phyloP scores from a whole-genome alignment of 2,329 filamentous ascomycete genomes.

The Claviceps maximensis region DNA sequence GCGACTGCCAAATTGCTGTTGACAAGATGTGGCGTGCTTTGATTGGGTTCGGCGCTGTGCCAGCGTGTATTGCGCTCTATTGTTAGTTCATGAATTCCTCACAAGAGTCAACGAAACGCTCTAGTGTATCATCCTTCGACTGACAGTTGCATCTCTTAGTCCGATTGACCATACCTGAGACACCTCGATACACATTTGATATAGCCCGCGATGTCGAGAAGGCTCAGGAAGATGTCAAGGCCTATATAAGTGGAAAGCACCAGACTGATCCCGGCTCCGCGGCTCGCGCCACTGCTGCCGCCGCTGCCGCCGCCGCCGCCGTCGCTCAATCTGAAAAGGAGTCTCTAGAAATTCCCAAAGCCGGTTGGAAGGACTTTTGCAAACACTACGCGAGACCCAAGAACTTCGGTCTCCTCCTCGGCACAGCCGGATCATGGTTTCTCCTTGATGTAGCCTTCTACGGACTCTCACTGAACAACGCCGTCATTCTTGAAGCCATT shows the following conservation, averaged over 20 bases:
- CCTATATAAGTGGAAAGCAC: constrained; percentile 54
- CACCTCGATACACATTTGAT: constrained; percentile 78
- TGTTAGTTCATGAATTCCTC: constrained; percentile 23
- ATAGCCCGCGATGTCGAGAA: constrained; percentile 62
- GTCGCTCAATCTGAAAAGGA: constrained; percentile 39
- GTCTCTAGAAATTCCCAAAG: constrained; percentile 52
- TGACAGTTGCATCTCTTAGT: constrained; percentile 13
- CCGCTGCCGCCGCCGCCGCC: constrained; percentile 34
- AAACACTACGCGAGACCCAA: constrained; percentile 57
- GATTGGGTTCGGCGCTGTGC: constrained; percentile 70
- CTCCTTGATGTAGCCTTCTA: constrained; percentile 52
- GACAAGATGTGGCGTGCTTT: constrained; percentile 82
- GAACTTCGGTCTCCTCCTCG: constrained; percentile 58
- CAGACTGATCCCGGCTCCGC: constrained; percentile 56
- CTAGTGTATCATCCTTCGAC: background rate
- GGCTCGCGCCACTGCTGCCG: constrained; percentile 39
- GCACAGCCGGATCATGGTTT: constrained; percentile 80
- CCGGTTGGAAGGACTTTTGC: constrained; percentile 59
- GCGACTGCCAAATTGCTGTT: constrained; percentile 32
- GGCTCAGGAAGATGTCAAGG: constrained; percentile 57
- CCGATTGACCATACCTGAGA: constrained; percentile 74
- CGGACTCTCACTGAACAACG: constrained; percentile 63
- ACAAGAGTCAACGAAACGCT: background rate
- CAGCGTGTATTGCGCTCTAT: constrained; percentile 70
- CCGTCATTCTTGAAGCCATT: constrained; percentile 56